Base-by-base conservation (phyloP, 108 stramenopile species). In the Fragilariopsis cylindrus region DNA sequence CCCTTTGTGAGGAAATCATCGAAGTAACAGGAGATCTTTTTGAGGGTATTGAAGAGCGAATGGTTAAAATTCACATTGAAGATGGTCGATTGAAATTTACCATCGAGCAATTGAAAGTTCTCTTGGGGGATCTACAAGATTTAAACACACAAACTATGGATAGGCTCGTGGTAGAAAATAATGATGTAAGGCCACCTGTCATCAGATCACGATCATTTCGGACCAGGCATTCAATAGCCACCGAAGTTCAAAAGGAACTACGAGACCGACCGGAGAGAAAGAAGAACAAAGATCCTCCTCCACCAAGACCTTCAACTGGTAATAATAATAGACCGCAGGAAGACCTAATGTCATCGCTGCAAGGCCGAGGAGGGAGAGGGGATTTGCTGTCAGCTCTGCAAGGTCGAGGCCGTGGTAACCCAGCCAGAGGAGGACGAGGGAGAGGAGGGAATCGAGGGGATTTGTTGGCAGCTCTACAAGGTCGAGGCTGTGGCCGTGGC, bases 1-100 rank as follows among this genome's bases (percentile, higher is more conserved):
- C 41, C 7, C 57, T 76, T 11, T 76, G 70, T 39, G 69, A 76
- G 44, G 69, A 70, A 60, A 60, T 76, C 30, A 30, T 68, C 15
- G 69, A 76, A 44, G 42, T 15, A 8, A 70, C 70, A 9, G 1
- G 46, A 9, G 56, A 70, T 41, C 55, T 76, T 41, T 62, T 76
- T 39, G 11, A 21, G n/a, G 70, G 58, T 13, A 62, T 76, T 13
- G 57, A 69, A 46, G 53, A 48, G 13, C 43, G 68, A 7, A 68
- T 76, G 47, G 18, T 12, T 7, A 47, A 60, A 13, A 18, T 70
- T 8, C 40, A 76, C 19, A 5, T 70, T 45, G 9, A 46, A 6
- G 76, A 76, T 46, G 49, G 67, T 19, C 16, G 54, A 60, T 43
- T 76, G 46, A 60, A 70, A 48, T 12, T 6, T 4, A 57, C 52